Evolutionary conservation across 169 alveolate species (phyloP), one percentile per base, ranked within the genome.

Genomic region (Plasmodium ovale): DNA sequence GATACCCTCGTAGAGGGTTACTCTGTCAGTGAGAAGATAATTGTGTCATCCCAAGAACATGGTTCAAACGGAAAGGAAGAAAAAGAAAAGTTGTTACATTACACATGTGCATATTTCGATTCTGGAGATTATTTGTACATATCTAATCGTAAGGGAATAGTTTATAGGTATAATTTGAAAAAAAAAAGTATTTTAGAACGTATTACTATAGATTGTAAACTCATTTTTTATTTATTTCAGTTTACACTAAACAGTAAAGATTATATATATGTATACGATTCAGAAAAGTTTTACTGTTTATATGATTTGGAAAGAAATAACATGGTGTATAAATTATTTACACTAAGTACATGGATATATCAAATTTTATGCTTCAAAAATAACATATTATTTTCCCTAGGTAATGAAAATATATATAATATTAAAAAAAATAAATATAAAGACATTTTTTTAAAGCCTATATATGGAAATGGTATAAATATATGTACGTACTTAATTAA

Each of bases 271-370:
- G 9, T 53, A 2, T 82, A 82, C 47, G 90, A 82, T n/a, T 53
- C 82, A 12, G 90, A 82, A 70, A 82, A 82, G 23, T 58, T 7
- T 56, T 69, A 64, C n/a, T 65, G 59, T 56, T 70, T 82, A 37
- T 82, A 31, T 33, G 53, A 56, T 27, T 27, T 53, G 29, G 44
- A 16, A 42, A 37, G 21, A 3, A 67, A 82, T 10, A 64, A 59
- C 10, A 51, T 35, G 9, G 33, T 82, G 2, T 82, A 82, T 58
- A 82, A 82, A 82, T 31, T 51, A 3, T 82, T 82, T 65, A 82
- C 90, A n/a, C 9, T 82, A 12, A 51, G 84, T 51, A 58, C 53
- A 39, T 82, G 90, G 90, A 44, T 82, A 16, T 59, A 82, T 33
- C 56, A 82, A 7, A 82, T 82, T 1, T 58, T 82, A 21, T 82